phyloP scores from a whole-genome alignment of 1,284 basidiomycete genomes.

The Moniliella sp. region DNA sequence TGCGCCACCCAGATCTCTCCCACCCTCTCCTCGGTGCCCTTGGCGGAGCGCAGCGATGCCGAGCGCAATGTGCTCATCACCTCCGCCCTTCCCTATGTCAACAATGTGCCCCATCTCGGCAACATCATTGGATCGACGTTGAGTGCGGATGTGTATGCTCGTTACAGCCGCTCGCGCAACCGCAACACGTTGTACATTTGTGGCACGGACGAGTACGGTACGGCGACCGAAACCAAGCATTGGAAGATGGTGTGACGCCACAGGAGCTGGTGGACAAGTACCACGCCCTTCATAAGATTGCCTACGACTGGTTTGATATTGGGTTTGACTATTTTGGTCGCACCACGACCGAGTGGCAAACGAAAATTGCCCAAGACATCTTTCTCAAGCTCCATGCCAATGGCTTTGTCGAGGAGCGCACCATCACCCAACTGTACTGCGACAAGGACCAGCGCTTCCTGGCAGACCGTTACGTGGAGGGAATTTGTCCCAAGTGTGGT shows the following conservation, averaged over 20 bases:
- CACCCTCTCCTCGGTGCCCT: too few species aligned
- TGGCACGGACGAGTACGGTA: slow-evolving; percentile 96
- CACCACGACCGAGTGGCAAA: slow-evolving; percentile 73
- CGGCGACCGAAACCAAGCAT: slow-evolving; percentile 90
- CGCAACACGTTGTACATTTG: slow-evolving; percentile 54
- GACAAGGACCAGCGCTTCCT: slow-evolving; percentile 23
- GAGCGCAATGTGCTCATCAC: slow-evolving; percentile 52
- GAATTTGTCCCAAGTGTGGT: slow-evolving; percentile 25
- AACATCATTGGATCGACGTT: slow-evolving; percentile 93
- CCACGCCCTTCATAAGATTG: slow-evolving; percentile 63
- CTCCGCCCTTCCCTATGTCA: slow-evolving; percentile 84
- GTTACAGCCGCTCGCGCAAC: slow-evolving; percentile 45
- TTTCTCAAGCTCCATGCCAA: slow-evolving; percentile 29
- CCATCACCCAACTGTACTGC: slow-evolving; percentile 30
- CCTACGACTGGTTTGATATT: slow-evolving; percentile 77
- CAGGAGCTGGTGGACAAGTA: slow-evolving; percentile 82
- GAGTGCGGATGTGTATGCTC: slow-evolving; percentile 85
- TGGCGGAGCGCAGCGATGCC: too few species aligned
- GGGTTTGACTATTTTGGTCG: slow-evolving; percentile 93
- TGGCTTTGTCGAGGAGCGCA: slow-evolving; percentile 26
- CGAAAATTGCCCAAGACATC: slow-evolving; percentile 35
- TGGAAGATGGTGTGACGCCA: slow-evolving; percentile 76
- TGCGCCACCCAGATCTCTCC: too few species aligned
- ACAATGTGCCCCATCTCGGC: slow-evolving; percentile 94
- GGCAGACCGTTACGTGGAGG: slow-evolving; percentile 32